Conservation (phyloP, 176 grass and related monocot genomes). For the Rhipidocladum racemiflorum region DNA sequence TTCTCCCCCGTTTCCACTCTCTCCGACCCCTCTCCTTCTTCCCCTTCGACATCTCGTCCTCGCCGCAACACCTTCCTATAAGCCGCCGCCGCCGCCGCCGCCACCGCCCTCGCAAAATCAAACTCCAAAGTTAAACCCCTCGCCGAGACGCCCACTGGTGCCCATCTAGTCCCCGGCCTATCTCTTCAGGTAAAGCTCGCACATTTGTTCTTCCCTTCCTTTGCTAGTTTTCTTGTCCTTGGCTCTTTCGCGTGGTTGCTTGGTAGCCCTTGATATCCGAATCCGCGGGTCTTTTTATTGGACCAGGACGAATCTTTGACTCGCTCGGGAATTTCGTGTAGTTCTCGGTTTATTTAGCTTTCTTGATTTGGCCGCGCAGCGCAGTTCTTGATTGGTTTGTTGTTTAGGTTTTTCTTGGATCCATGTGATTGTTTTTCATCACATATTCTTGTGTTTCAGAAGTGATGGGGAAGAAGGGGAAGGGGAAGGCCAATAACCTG, state of each 20-base stretch:
- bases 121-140: neutral
- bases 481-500: constrained; percentile 28
- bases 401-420: constrained; percentile 23
- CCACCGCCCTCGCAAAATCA: neutral
- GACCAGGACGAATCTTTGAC: neutral
- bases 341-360: neutral
- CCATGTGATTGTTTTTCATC: neutral
- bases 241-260: neutral
- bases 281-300: neutral
- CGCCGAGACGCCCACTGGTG: neutral
- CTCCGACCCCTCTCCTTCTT: neutral
- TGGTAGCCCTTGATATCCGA: neutral
- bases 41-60: neutral
- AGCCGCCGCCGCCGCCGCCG: neutral
- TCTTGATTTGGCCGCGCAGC: neutral
- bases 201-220: neutral
- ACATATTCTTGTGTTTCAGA: neutral
- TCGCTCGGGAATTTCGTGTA: neutral
- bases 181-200: neutral
- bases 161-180: neutral
- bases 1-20: neutral
- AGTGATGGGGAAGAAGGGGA: constrained; percentile 62
- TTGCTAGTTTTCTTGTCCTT: neutral
- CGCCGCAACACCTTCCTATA: neutral
- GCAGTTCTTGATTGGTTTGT: neutral